Conservation (phyloP, 129 eudicot species). For the Chrysanthemum lavandulifolium region DNA sequence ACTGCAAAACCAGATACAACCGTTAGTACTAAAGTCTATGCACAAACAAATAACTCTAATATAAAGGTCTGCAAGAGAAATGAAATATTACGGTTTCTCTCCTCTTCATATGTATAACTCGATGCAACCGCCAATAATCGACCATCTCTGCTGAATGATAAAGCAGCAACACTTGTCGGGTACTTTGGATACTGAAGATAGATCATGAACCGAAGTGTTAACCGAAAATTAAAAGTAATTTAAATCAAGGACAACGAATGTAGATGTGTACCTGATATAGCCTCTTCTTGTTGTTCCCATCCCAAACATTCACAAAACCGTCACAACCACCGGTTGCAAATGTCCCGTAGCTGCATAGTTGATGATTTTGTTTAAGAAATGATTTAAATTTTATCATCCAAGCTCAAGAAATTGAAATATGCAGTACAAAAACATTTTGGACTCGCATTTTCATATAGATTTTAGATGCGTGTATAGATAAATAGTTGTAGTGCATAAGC, state of each 20-base stretch:
- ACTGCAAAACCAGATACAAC: slow-evolving; percentile 43
- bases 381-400: no score
- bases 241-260: background rate
- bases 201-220: slow-evolving; percentile 16
- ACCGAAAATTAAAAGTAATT: background rate
- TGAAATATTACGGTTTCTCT: slow-evolving; percentile 63
- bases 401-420: no score
- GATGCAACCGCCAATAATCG: slow-evolving; percentile 79
- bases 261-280: slow-evolving; percentile 58
- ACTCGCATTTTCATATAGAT: background rate
- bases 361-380: no score
- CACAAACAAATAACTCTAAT: background rate
- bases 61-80: background rate
- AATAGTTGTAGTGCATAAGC: background rate
- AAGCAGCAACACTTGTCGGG: slow-evolving; percentile 80
- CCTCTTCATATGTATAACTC: slow-evolving; percentile 83
- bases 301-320: slow-evolving; percentile 92
- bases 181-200: slow-evolving; percentile 67
- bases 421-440: no score
- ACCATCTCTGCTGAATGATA: slow-evolving; percentile 88
- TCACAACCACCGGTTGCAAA: slow-evolving; percentile 94
- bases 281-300: slow-evolving; percentile 90
- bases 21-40: background rate
- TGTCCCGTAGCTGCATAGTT: slow-evolving; percentile 71
- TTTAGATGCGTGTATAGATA: background rate